A percentile compares a stretch with the other conserved stretches of the same genome.
phyloP scores from a whole-genome alignment of 768 basidiomycete species.

The Termitomyces sp. region DNA sequence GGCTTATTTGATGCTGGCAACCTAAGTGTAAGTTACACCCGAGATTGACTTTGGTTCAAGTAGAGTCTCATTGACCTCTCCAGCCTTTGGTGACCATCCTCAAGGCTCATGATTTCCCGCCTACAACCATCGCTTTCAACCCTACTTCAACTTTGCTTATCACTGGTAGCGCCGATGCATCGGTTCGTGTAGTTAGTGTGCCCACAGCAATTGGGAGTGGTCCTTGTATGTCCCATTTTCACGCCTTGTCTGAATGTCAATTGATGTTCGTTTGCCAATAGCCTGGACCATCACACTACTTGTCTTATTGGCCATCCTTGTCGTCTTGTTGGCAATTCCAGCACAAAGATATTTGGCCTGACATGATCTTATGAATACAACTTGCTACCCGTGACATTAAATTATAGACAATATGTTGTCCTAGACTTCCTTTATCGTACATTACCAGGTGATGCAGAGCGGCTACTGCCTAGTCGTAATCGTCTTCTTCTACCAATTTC shows the following conservation, averaged over 20 bases:
- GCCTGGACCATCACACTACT: conserved; percentile 29
- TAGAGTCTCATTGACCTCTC: conserved; percentile 3
- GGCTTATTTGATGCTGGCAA: conserved; percentile 80
- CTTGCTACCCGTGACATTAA: not conserved
- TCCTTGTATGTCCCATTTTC: conserved; percentile 42
- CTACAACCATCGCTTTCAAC: conserved; percentile 88
- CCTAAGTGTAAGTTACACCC: conserved; percentile 53
- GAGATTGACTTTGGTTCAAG: not conserved
- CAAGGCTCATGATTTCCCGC: conserved; percentile 93
- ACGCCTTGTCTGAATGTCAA: not conserved
- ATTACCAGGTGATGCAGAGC: conserved; percentile 13
- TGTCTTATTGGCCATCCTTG: conserved; percentile 40
- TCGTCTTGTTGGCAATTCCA: conserved; percentile 39
- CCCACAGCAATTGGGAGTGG: conserved; percentile 48
- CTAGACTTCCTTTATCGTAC: conserved; percentile 12
- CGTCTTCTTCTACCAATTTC: conserved; percentile 83
- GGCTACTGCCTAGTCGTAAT: conserved; percentile 58
- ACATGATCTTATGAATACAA: conserved; percentile 8
- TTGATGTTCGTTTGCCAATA: not conserved
- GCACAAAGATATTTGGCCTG: conserved; percentile 25
- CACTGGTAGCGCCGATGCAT: conserved; percentile 89
- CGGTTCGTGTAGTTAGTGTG: conserved; percentile 74
- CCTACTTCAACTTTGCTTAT: conserved; percentile 76
- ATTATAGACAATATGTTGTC: conserved; percentile 10
- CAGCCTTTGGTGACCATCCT: conserved; percentile 87